Evolutionary conservation across 805 yeast species (phyloP), one percentile per base, ranked within the genome.

Genomic region (Candida nemodendra): DNA sequence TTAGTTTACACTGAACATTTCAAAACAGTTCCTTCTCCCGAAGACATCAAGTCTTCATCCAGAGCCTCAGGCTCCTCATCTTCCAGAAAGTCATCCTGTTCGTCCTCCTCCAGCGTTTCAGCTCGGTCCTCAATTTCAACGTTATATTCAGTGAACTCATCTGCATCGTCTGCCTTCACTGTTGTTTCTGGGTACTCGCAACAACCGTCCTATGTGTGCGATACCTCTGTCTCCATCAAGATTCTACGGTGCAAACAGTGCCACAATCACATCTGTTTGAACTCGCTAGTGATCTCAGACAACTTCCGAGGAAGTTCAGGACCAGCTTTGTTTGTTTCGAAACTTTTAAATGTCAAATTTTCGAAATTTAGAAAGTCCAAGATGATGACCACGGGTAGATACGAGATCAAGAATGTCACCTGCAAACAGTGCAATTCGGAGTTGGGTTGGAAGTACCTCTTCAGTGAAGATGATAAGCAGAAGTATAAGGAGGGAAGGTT

Each of bases 401-500:
- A 61, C 40, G 57, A 50, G 24, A 56, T 62, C n/a, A 54, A 51
- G 29, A 25, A 34, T 7, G 49, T 62, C 22, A 39, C 36, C 17
- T 63, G 68, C 45, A 39, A 48, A 28, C 68, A 63, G 39, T 63
- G 68, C 38, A 40, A 47, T 14, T 34, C 32, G 8, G 41, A 44
- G 16, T 21, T 63, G 9, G 68, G 68, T 9, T 63, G 68, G 68
- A 59, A 59, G 39, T 63, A 63, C 35, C 38, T 63, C 12, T 53
- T 46, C 30, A 48, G 62, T 34, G 58, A 59, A 22, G 50, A 52
- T 22, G 41, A 45, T 5, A 42, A 49, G 18, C 61, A 63, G 41
- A 55, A 47, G 29, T 62, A 62, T 35, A 63, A 63, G 36, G 58
- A 56, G 39, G 59, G 60, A n/a, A 50, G 61, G 22, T 63, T 41